phyloP scores from a whole-genome alignment of 2,329 filamentous ascomycete genomes.

The Ophiocordyceps sinensis region DNA sequence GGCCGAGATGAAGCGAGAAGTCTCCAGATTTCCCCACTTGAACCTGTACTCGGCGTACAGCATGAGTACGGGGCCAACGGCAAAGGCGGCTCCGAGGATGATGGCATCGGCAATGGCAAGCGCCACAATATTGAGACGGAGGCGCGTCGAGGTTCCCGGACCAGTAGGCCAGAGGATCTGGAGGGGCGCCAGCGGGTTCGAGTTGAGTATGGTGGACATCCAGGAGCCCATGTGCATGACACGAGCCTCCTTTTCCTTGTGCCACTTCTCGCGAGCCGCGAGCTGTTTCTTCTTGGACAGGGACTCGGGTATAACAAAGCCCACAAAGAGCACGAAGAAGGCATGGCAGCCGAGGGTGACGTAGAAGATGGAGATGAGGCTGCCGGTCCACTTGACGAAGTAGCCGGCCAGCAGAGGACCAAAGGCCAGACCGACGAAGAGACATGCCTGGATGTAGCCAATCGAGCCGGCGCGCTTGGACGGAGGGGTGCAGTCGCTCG shows the following conservation, averaged over 20 bases:
- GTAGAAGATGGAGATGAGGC: conserved; percentile 73
- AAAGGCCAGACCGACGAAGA: conserved; percentile 79
- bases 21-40: conserved; percentile 68
- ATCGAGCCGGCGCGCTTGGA: conserved; percentile 70
- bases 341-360: conserved; percentile 58
- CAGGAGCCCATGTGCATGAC: conserved; percentile 9
- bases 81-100: conserved; percentile 70
- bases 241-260: conserved; percentile 26
- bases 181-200: conserved; percentile 64
- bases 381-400: conserved; percentile 62
- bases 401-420: conserved; percentile 73
- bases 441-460: conserved; percentile 76
- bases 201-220: conserved; percentile 22
- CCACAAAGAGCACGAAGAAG: conserved; percentile 58
- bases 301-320: conserved; percentile 69
- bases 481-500: conserved; percentile 74
- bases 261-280: conserved; percentile 54
- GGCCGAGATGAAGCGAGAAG: conserved; percentile 67
- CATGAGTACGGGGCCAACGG: conserved; percentile 65
- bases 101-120: conserved; percentile 70
- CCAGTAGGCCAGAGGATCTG: conserved; percentile 64
- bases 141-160: conserved; percentile 36
- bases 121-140: conserved; percentile 71
- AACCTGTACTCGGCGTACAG: conserved; percentile 75
- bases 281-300: conserved; percentile 59